Evolutionary conservation across 2,329 filamentous ascomycete species (phyloP).

Genomic region (Hypoxylon sp.): DNA sequence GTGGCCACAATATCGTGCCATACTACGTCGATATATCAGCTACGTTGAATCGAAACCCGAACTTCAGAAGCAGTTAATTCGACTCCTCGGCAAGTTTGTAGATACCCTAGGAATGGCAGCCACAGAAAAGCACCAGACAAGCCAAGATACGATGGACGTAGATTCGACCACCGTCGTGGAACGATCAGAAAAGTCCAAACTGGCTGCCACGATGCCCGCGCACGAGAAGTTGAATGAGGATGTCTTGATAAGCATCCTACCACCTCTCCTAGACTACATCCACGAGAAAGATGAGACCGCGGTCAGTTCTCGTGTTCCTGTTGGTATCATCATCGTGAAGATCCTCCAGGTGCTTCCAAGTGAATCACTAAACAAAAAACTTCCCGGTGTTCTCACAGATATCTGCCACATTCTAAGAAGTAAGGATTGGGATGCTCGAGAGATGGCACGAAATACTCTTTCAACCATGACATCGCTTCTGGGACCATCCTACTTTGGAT

Average conservation of each 20-base stretch:
- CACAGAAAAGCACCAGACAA: conserved; percentile 47
- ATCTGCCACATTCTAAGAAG: conserved; percentile 93
- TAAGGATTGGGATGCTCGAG: conserved; percentile 85
- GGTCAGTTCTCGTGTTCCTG: conserved; percentile 90
- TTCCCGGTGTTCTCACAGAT: conserved; percentile 88
- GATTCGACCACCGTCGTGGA: conserved; percentile 44
- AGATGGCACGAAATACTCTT: conserved; percentile 89
- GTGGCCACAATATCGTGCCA: conserved; percentile 89
- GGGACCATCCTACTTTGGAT: conserved; percentile 84
- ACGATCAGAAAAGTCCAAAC: conserved; percentile 48
- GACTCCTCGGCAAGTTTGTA: conserved; percentile 80
- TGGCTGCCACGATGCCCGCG: conserved; percentile 73
- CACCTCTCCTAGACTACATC: conserved; percentile 81
- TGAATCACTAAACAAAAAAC: conserved; percentile 73
- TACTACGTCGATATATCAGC: conserved; percentile 82
- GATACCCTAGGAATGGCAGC: conserved; percentile 74
- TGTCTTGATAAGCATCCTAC: conserved; percentile 77
- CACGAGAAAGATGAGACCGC: conserved; percentile 95
- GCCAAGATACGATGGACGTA: conserved; percentile 54
- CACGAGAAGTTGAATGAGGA: conserved; percentile 74
- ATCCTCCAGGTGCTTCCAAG: conserved; percentile 81
- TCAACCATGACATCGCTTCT: conserved; percentile 83
- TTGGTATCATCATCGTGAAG: conserved; percentile 89
- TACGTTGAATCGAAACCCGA: conserved; percentile 84
- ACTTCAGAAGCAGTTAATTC: conserved; percentile 84